Base-by-base conservation (phyloP, 768 basidiomycete species). In the Tylopilus plumbeoviolaceoides region DNA sequence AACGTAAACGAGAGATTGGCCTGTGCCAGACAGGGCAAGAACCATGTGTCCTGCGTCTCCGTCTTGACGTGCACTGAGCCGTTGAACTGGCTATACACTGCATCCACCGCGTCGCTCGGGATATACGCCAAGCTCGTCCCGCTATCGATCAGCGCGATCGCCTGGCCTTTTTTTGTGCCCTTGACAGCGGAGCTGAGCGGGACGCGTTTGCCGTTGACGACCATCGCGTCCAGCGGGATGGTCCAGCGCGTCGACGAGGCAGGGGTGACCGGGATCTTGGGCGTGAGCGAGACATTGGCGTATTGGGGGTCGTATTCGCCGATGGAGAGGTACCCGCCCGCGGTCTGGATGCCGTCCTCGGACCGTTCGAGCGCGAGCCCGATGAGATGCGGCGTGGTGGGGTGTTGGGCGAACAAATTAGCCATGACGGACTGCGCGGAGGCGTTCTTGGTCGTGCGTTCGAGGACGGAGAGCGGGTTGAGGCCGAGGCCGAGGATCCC, bases 341-440 rank as follows among this genome's bases (percentile, higher is more conserved):
- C 64, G 1, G 70, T 74, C n/a, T 71, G 59, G 31, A 74, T 72
- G 15, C 73, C 59, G 44, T 77, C 71, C 1, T 67, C 63, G 2
- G 76, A 67, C 5, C 77, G 72, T 7, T 74, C 66, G 15, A 79
- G 68, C 15, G 76, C 70, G 28, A 79, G 56, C 6, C 72, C 72
- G 54, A 79, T 62, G n/a, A 76, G 69, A 28, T 70, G 73, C 5
- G 75, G 70, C 0, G 64, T 54, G 10, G 57, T 49, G 1, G 72
- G 60, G 47, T 72, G 60, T 52, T 73, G 70, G 0, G 57, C 58
- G 50, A 74, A 77, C 30, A 78, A 62, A 58, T 74, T 78, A 12
- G 64, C 59, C 43, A 79, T 65, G 25, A 75, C 65, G 0, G 78
- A 69, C 7, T 47, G 66, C 2, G 53, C 23, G 0, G 56, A 53